Percentiles rank a stretch among this genome's conserved stretches.
Evolutionary conservation across 768 basidiomycete species (phyloP).

Genomic region (Phlebiopsis gigantea): DNA sequence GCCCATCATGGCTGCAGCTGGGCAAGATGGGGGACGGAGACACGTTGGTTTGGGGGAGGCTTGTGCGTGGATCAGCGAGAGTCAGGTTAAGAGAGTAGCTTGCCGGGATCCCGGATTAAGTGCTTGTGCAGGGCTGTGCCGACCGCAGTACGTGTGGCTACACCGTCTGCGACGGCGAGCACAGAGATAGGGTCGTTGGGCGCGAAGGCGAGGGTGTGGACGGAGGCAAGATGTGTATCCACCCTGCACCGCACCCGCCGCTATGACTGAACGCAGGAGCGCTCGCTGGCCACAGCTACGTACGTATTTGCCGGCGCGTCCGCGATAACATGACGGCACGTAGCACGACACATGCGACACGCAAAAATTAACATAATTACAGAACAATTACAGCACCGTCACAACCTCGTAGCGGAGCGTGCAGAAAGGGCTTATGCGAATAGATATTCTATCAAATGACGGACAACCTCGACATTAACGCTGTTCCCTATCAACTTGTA

Average conservation of each 20-base stretch:
- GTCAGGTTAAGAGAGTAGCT: not conserved
- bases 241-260: not conserved
- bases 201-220: not conserved
- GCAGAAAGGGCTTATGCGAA: conserved; percentile 25
- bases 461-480: conserved; percentile 72
- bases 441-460: conserved; percentile 55
- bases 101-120: not conserved
- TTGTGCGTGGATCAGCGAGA: conserved; percentile 10
- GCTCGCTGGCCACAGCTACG: not conserved
- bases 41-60: conserved; percentile 5
- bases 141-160: not conserved
- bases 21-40: not conserved
- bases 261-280: not conserved
- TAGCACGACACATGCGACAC: not conserved
- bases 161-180: not conserved
- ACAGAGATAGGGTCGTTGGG: not conserved
- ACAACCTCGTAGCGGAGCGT: not conserved
- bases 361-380: not conserved
- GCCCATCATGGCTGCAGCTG: conserved; percentile 60
- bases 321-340: not conserved
- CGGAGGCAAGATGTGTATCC: conserved; percentile 4
- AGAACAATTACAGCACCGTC: not conserved
- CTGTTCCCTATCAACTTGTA: conserved; percentile 81
- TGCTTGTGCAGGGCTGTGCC: not conserved
- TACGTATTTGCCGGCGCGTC: not conserved